Conservation (phyloP, 495 filamentous ascomycete genomes). For the Penicillium malachiteum region DNA sequence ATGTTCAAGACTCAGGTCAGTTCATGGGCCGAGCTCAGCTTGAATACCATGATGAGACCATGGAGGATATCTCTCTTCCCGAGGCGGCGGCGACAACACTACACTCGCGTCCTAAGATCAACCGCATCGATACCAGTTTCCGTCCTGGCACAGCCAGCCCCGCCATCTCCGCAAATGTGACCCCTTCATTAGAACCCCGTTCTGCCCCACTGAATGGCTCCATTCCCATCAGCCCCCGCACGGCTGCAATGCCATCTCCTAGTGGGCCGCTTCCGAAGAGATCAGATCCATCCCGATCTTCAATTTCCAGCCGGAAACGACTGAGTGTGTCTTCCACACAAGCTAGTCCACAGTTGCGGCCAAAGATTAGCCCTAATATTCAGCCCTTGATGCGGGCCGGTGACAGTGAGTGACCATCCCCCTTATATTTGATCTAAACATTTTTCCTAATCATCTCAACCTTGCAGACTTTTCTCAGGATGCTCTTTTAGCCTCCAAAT, state of each 20-base stretch:
- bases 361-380: slow-evolving; percentile 91
- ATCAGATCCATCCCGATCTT: slow-evolving; percentile 35
- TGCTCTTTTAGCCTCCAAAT: slow-evolving; percentile 86
- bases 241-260: slow-evolving; percentile 44
- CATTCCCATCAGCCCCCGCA: slow-evolving; percentile 36
- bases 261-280: slow-evolving; percentile 42
- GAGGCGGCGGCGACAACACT: slow-evolving; percentile 51
- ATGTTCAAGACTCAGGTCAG: slow-evolving; percentile 24
- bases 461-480: slow-evolving; percentile 54
- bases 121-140: slow-evolving; percentile 46
- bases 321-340: slow-evolving; percentile 74
- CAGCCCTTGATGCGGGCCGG: slow-evolving; percentile 81
- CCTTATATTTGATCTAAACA: not conserved
- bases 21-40: slow-evolving; percentile 31
- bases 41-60: slow-evolving; percentile 54
- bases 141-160: slow-evolving; percentile 26
- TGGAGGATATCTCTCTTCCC: slow-evolving; percentile 66
- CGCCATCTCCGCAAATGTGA: slow-evolving; percentile 30
- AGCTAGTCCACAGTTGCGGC: slow-evolving; percentile 78
- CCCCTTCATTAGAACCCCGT: slow-evolving; percentile 32
- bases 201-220: slow-evolving; percentile 26
- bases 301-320: slow-evolving; percentile 57
- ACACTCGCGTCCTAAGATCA: slow-evolving; percentile 34
- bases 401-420: slow-evolving; percentile 57
- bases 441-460: not conserved